Evolutionary conservation across 1,284 basidiomycete species (phyloP).

Genomic region (Sparassis latifolia): DNA sequence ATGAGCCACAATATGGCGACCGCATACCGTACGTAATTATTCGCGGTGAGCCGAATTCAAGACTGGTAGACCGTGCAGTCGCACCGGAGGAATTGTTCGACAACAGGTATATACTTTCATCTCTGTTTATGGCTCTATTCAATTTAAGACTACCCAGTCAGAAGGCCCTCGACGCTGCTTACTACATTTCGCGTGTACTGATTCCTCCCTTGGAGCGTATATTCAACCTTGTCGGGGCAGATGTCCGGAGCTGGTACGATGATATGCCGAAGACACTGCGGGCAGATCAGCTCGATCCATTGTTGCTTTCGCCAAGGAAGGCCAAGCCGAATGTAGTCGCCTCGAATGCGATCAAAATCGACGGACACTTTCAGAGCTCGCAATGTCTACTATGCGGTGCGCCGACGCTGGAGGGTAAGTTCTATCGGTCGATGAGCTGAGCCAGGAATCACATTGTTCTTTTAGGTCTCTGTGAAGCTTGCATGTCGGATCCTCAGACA

Average conservation of each 20-base stretch:
- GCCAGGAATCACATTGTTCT: neutral
- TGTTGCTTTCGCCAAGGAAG: constrained; percentile 42
- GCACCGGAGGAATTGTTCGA: constrained; percentile 75
- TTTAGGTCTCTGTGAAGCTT: constrained; percentile 64
- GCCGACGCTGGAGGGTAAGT: constrained; percentile 47
- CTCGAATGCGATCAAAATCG: constrained; percentile 48
- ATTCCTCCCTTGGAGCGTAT: constrained; percentile 88
- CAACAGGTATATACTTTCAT: constrained; percentile 44
- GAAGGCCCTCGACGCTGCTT: constrained; percentile 73
- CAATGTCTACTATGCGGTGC: constrained; percentile 68
- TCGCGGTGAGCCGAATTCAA: constrained; percentile 56
- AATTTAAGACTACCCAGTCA: constrained; percentile 30
- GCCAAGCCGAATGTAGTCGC: constrained; percentile 26
- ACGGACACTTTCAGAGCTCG: constrained; percentile 70
- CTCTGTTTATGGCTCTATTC: neutral
- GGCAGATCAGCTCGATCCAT: constrained; percentile 26
- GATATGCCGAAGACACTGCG: constrained; percentile 71
- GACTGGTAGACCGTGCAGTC: constrained; percentile 79
- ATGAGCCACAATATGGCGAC: constrained; percentile 90
- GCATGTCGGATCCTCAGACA: constrained; percentile 44
- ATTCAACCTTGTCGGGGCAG: constrained; percentile 88
- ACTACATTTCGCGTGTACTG: constrained; percentile 86
- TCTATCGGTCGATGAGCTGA: neutral
- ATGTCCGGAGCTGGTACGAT: constrained; percentile 85
- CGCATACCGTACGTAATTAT: constrained; percentile 89